These are phyloP conservation scores for Penicilliopsis zonata DNA, from an alignment of 495 filamentous ascomycete genomes.

Conservation along the genomic window DNA sequence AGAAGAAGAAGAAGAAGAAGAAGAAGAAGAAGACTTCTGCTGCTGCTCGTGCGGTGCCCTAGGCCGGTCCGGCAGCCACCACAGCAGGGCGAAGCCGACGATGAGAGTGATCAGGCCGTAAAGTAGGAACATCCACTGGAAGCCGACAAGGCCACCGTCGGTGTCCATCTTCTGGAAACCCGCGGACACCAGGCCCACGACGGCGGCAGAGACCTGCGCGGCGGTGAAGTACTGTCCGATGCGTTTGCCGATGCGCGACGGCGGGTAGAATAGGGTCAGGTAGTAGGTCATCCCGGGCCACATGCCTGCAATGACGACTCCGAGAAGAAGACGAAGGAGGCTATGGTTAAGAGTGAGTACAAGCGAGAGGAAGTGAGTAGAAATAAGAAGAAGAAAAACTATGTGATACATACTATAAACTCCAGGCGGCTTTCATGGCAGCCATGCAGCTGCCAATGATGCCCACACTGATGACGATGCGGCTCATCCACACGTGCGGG, in stretches of 20 bases:
- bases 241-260: slow-evolving; percentile 71
- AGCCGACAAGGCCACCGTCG: slow-evolving; percentile 61
- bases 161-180: slow-evolving; percentile 91
- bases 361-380: neutral
- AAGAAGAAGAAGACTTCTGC: too few relatives aligned
- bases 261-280: slow-evolving; percentile 83
- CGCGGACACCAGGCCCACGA: slow-evolving; percentile 80
- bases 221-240: slow-evolving; percentile 88
- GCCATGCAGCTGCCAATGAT: slow-evolving; percentile 73
- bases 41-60: slow-evolving; percentile 46
- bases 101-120: slow-evolving; percentile 66
- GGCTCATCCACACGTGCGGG: slow-evolving; percentile 84
- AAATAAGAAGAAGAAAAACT: neutral
- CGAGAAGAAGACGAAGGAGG: slow-evolving; percentile 72
- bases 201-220: slow-evolving; percentile 77
- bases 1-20: too few relatives aligned
- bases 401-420: slow-evolving; percentile 53
- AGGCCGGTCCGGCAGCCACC: slow-evolving; percentile 85
- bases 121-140: slow-evolving; percentile 91
- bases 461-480: slow-evolving; percentile 81
- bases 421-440: slow-evolving; percentile 70
- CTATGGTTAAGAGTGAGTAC: slow-evolving; percentile 23
- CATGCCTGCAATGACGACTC: slow-evolving; percentile 83
- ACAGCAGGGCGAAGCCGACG: slow-evolving; percentile 61
- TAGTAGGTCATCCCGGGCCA: slow-evolving; percentile 96